Evolutionary conservation across 2,329 filamentous ascomycete genomes (phyloP), one percentile per base, ranked within the genome.

Genomic region (Arthrinium phaeospermum): DNA sequence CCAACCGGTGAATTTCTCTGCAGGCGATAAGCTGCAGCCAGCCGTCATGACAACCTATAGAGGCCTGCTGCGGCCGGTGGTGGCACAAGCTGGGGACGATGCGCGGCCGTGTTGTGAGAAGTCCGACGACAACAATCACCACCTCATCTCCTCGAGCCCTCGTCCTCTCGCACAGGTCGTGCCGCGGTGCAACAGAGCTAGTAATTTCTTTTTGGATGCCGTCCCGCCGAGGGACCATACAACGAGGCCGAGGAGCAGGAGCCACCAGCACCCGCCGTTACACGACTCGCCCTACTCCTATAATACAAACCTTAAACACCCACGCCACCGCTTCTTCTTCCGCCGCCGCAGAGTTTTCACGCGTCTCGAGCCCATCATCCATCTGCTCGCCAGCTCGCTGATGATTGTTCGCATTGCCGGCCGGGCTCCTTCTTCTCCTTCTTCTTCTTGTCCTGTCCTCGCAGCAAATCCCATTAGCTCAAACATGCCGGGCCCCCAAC

Each of bases 201-300:
- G 57, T 64, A 22, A n/a, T 64, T 64, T 64, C 34, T 64, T 64
- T 64, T 64, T 41, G 30, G 57, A 64, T 64, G 57, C 57, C 57
- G 34, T 64, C 30, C 30, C 57, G 34, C 57, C 57, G 19, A 7
- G 30, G 19, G 57, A 64, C 34, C 57, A 30, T 24, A 51, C 49
- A n/a, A 12, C 49, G 24, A 41, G 46, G 44, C 8, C 46, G 19
- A 49, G 46, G 10, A 49, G 46, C 46, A 49, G 19, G 57, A 64
- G 57, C 22, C 30, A 37, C 37, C 37, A 41, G 37, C 37, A 8
- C 34, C 30, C 30, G 34, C 34, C 19, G 57, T 64, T 64, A 13
- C 57, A 37, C 34, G 30, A 64, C 57, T 24, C 34, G 57, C 34
- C 57, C 34, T 64, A 64, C 22, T 64, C 12, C 41, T 64, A 41